Base-by-base conservation (phyloP, 208 protist genomes). In the Phytomonas sp. region DNA sequence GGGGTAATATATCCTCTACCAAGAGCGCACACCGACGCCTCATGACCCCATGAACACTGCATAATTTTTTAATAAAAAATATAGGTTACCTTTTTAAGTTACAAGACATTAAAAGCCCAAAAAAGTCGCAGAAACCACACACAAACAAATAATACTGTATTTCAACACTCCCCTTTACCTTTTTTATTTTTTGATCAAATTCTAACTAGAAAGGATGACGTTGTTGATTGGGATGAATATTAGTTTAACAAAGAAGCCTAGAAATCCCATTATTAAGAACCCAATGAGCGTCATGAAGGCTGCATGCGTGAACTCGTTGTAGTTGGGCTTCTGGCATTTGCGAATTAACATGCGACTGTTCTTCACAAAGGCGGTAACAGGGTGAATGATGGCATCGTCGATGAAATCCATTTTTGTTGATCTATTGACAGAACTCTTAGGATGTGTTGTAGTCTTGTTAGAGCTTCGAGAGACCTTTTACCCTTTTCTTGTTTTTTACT, bases 201-300 rank as follows among this genome's bases (percentile, higher is more conserved):
- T 60, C 73, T 77, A 81, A 5, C 82, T 76, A 8, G 89, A 89
- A 23, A 98, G 84, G 59, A 98, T 95, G 31, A 98, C 93, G 73
- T 98, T 98, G 80, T 98, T 98, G 79, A 98, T 98, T 11, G 95
- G 96, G 70, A 98, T 98, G 67, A 97, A 97, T 76, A 98, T 91
- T 26, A 98, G 78, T 82, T 98, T 98, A 3, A 98, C 89, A 72
- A 98, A 95, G 76, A 97, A 98, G 61, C 96, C 96, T 60, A 98
- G 74, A 71, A 98, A 96, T 53, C 96, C 96, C 83, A 98, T 94
- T 29, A 98, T 75, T n/a, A 91, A 71, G 71, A 98, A 98, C 32
- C 96, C 96, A 26, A 98, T 77, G 46, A 90, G 64, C 15, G 94
- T 97, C 33, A 91, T 87, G 56, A 92, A 83, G 29, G 82, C 89